These are phyloP conservation scores for Aspergillus cavernicola DNA, from an alignment of 495 filamentous ascomycete species.

Conservation along the genomic window DNA sequence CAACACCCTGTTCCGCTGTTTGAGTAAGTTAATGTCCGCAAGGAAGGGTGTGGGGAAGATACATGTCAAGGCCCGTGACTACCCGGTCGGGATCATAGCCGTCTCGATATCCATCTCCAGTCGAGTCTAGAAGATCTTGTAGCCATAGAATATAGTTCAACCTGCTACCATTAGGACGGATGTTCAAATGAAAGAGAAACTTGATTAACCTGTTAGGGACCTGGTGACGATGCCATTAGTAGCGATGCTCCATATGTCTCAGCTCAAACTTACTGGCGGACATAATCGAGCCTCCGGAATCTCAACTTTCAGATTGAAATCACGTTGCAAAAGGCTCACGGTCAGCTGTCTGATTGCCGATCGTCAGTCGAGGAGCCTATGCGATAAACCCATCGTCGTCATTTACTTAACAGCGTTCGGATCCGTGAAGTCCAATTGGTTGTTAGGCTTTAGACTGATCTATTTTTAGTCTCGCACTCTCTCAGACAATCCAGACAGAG, in stretches of 20 bases:
- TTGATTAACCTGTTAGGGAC: conserved; percentile 61
- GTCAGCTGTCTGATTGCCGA: conserved; percentile 62
- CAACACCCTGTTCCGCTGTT: conserved; percentile 78
- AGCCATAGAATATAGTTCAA: conserved; percentile 92
- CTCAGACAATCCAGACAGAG: background rate
- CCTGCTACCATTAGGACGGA: conserved; percentile 27
- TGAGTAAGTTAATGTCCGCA: conserved; percentile 7
- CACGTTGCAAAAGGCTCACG: conserved; percentile 67
- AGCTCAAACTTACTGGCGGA: conserved; percentile 62
- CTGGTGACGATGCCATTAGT: conserved; percentile 29
- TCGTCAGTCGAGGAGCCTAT: background rate
- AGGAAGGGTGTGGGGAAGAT: conserved; percentile 2
- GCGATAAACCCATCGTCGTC: background rate
- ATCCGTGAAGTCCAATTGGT: conserved; percentile 76
- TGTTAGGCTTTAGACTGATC: conserved; percentile 54
- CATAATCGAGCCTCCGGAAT: conserved; percentile 79
- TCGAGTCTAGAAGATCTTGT: conserved; percentile 78
- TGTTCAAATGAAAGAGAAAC: background rate
- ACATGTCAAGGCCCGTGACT: conserved; percentile 78
- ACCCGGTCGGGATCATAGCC: conserved; percentile 53
- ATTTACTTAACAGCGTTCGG: conserved; percentile 66
- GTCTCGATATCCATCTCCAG: conserved; percentile 48
- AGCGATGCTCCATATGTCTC: background rate
- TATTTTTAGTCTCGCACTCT: conserved; percentile 6
- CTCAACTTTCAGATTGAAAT: conserved; percentile 69